Evolutionary conservation across 768 basidiomycete genomes (phyloP).

Genomic region (Suillus brevipes): DNA sequence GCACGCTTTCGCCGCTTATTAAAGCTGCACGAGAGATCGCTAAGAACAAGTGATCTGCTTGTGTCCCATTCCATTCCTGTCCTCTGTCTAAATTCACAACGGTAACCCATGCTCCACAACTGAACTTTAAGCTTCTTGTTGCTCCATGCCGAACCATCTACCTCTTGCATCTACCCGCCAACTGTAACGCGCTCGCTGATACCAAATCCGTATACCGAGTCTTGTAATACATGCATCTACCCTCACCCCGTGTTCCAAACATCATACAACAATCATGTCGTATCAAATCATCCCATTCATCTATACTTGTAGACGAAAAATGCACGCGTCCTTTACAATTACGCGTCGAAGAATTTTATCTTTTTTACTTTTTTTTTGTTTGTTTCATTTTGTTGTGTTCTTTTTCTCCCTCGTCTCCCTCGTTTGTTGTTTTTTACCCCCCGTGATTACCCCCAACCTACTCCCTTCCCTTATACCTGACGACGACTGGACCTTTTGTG

Average conservation of each 20-base stretch:
- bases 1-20: slow-evolving; percentile 85
- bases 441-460: background rate
- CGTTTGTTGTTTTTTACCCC: background rate
- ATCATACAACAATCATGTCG: slow-evolving; percentile 4
- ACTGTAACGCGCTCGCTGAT: slow-evolving; percentile 3
- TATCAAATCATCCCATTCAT: background rate
- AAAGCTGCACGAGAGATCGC: slow-evolving; percentile 89
- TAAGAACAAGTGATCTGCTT: slow-evolving; percentile 46
- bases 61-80: background rate
- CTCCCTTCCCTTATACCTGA: background rate
- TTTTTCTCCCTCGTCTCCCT: background rate
- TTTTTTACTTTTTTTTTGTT: background rate
- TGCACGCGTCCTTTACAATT: background rate
- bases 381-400: background rate
- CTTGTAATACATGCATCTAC: slow-evolving; percentile 11
- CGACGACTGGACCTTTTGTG: background rate
- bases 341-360: background rate
- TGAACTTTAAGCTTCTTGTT: slow-evolving; percentile 5
- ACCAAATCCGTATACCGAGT: slow-evolving; percentile 10
- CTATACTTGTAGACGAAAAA: slow-evolving; percentile 7
- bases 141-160: slow-evolving; percentile 20
- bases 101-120: background rate
- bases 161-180: slow-evolving; percentile 21
- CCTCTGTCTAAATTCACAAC: background rate
- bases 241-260: background rate